Evolutionary conservation across 2,329 filamentous ascomycete genomes (phyloP), one percentile per base, ranked within the genome.

Genomic region (Arachnopeziza araneosa): DNA sequence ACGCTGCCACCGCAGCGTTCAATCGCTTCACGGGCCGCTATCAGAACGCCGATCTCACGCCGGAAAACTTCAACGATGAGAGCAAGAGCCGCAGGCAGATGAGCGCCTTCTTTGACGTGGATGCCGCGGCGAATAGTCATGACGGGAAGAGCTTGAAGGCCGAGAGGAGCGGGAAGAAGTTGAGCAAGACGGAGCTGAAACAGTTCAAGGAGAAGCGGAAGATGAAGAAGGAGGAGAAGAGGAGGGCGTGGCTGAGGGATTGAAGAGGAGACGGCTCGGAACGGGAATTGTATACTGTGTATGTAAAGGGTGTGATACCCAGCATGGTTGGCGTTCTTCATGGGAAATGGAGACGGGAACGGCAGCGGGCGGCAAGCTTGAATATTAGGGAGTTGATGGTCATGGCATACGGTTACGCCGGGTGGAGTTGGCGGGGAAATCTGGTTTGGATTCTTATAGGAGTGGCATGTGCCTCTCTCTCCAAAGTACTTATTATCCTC

Each of bases 101-200:
- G 89, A 90, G 90, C 71, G 90, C 92, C 50, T 98, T 88, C 76
- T 99, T 98, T 74, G 93, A 99, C 72, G 93, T 97, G 51, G 93
- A 98, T 74, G 90, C 92, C 4, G 93, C 92, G 2, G 93, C 93
- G 4, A 97, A 96, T 71, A 84, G 85, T 60, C 93, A 99, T 71
- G 88, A 96, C 68, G 95, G 95, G 1, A 84, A 88, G 60, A 97
- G 93, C 71, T 78, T 99, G 60, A 96, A 93, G 76, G 95, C 92
- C 1, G 95, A 99, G 79, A 83, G 95, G 58, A 87, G 89, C 60
- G 86, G 87, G 58, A 93, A 95, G 82, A 92, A 91, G 75, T 81
- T 93, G 24, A 88, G 79, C 59, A 96, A 93, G 79, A 80, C 89
- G 63, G 91, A 99, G 77, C 77, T 99, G 65, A 93, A 96, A 78